Base-by-base conservation (phyloP, 164 flowering plant genomes). In the Echeveria elegans region DNA sequence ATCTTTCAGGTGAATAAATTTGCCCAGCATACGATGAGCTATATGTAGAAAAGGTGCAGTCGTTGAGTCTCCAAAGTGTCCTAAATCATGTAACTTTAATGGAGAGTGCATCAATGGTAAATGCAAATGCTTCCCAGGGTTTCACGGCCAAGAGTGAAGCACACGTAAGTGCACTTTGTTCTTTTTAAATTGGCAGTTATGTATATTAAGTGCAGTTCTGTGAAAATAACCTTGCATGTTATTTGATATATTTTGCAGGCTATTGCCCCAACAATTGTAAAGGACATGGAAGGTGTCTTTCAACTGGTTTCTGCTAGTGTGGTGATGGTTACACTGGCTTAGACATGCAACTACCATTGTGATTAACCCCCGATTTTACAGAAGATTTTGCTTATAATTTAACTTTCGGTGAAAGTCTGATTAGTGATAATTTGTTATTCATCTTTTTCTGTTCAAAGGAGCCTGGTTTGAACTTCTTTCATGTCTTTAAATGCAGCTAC, bases 1-100 rank as follows among this genome's bases (percentile, higher is more conserved):
- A 9, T 6, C 45, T 64, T 77, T 59, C 66, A 90, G 98, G 98
- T 59, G 96, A 87, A 69, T 70, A 90, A 65, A 80, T 82, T 37
- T 93, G 98, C 79, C 98, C 98, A 37, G 88, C 92, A 15, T 86
- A 87, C 76, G 86, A 86, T 70, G 98, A 93, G 75, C 89, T 93
- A 38, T n/a, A n/a, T 93, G 98, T 78, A 71, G 80, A 70, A 74
- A 69, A 14, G 71, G 60, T 34, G 73, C 81, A 36, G 69, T 74
- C 34, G 74, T 80, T 30, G 71, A 73, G 34, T 58, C 82, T 69
- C 85, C 84, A 61, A 88, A 89, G 56, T 93, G 98, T 70, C 86
- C 91, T 59, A 77, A 73, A 67, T 87, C 92, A 21, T 93, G 98
- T 70, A 78, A 71, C 72, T 86, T 84, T 77, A 90, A 88, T 74